A percentile compares a stretch with the other conserved stretches of the same genome.
Conservation (phyloP, 306 rosid genomes). For the Begonia masoniana region DNA sequence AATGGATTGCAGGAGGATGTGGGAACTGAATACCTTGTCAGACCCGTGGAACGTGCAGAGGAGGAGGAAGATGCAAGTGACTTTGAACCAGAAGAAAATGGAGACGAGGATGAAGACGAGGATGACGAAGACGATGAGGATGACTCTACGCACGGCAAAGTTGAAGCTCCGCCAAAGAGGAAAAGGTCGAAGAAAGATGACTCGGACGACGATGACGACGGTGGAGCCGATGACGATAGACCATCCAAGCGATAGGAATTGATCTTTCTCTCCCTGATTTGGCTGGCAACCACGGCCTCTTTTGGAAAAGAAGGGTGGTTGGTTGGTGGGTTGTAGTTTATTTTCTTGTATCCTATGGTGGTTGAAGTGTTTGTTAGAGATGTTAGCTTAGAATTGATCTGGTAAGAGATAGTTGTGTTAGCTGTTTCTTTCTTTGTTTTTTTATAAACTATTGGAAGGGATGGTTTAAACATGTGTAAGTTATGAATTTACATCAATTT, state of each 20-base stretch:
- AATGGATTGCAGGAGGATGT: slow-evolving; percentile 35
- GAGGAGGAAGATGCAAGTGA: slow-evolving; percentile 91
- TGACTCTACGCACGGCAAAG: slow-evolving; percentile 25
- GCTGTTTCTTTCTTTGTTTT: not conserved
- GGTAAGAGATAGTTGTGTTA: not conserved
- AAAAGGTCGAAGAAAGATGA: slow-evolving; percentile 72
- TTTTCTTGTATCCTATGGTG: not conserved
- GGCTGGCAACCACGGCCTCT: not conserved
- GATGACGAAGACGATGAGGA: slow-evolving; percentile 34
- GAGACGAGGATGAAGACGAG: slow-evolving; percentile 27
- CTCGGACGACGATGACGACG: slow-evolving; percentile 29
- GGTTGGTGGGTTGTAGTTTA: not conserved
- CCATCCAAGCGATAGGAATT: slow-evolving; percentile 68
- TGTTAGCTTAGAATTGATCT: not conserved
- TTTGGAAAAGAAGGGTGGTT: not conserved
- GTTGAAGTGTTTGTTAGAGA: not conserved
- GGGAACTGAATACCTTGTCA: slow-evolving; percentile 77
- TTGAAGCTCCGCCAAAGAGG: slow-evolving; percentile 55
- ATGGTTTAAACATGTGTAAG: not conserved
- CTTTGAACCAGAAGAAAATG: slow-evolving; percentile 75
- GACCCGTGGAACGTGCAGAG: slow-evolving; percentile 65
- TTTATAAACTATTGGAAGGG: not conserved
- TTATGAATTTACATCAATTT: not conserved
- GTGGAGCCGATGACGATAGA: slow-evolving; percentile 73
- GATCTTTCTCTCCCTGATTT: slow-evolving; percentile 7